Base-by-base conservation (phyloP, 805 yeast species). In the Hanseniaspora vineae region DNA sequence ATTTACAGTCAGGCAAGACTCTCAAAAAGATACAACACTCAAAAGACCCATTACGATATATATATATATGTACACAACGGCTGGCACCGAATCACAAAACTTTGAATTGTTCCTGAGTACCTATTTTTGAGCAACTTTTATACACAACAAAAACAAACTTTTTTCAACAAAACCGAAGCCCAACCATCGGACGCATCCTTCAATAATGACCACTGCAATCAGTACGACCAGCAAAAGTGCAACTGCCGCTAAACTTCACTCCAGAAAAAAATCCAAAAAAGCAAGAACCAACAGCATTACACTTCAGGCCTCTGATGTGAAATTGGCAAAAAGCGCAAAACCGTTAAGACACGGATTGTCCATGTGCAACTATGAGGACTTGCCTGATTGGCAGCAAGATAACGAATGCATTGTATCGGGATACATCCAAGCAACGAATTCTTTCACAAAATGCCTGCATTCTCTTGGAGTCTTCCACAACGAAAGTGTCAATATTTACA, bases 361-460 rank as follows among this genome's bases (percentile, higher is more conserved):
- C 6, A 44, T 58, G 11, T 56, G 51, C 44, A 35, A 50, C 35
- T 81, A 71, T 67, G 72, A 77, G 50, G 81, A 81, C 52, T 59
- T 84, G 29, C 84, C 80, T 20, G 73, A 65, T 14, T 83, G 92
- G 92, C 88, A 81, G 57, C 69, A 73, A 50, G 92, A 84, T 57
- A 84, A 84, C 59, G 82, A 79, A 53, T 78, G 62, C 57, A 83
- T 84, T 43, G 58, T 67, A 39, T 66, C 77, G 0, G 87, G 87
- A 4, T 84, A 84, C 55, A 80, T 83, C 17, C 70, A 68, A 33
- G 78, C 75, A 47, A 76, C 84, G 0, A 54, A 60, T 33, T 74
- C 81, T 31, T 71, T 64, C 51, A 45, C 49, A 42, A 63, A 60
- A 44, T 77, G 83, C 49, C 49, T 78, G 15, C 53, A 65, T 39